Conservation (phyloP, 257 asterid species). For the Salvia splendens region DNA sequence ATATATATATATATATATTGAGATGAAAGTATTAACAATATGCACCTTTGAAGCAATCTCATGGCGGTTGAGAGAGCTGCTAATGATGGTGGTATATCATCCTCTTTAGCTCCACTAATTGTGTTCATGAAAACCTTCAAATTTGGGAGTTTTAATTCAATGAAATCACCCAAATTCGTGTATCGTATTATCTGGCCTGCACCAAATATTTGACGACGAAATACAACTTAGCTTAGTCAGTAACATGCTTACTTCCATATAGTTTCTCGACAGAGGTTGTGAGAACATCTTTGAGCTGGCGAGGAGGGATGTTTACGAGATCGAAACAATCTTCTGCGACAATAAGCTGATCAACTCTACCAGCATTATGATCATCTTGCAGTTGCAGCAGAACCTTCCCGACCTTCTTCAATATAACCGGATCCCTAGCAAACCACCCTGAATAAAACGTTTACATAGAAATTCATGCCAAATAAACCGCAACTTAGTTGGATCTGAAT, state of each 20-base stretch:
- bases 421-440: slow-evolving; percentile 96
- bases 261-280: slow-evolving; percentile 46
- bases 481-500: no score
- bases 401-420: slow-evolving; percentile 61
- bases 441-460: slow-evolving; percentile 23
- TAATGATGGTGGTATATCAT: slow-evolving; percentile 62
- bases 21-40: neutral
- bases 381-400: slow-evolving; percentile 59
- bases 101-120: slow-evolving; percentile 36
- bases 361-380: slow-evolving; percentile 32
- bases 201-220: neutral
- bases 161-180: slow-evolving; percentile 54
- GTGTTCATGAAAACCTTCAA: slow-evolving; percentile 55
- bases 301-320: slow-evolving; percentile 49
- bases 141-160: slow-evolving; percentile 68
- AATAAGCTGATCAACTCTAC: slow-evolving; percentile 42
- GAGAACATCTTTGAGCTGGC: slow-evolving; percentile 42
- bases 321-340: slow-evolving; percentile 88
- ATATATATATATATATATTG: neutral
- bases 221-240: no score
- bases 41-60: slow-evolving; percentile 80
- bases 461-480: neutral
- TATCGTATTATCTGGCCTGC: slow-evolving; percentile 51
- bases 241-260: slow-evolving; percentile 55
- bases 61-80: slow-evolving; percentile 79